Evolutionary conservation across 2,329 filamentous ascomycete species (phyloP).

Genomic region (Venturia effusa): DNA sequence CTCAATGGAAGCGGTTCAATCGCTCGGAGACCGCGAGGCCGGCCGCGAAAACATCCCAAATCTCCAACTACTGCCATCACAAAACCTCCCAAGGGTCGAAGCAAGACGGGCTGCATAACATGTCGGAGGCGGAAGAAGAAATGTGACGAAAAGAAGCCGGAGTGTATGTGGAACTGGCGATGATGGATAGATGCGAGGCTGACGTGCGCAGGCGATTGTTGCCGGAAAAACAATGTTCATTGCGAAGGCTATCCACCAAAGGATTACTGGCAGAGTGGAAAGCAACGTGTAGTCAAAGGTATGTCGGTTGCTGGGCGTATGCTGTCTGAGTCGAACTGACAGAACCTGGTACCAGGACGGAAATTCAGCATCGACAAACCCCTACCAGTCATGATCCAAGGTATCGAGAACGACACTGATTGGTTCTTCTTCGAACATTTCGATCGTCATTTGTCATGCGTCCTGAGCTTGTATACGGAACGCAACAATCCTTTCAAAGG

Average conservation of each 20-base stretch:
- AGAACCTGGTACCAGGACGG: slow-evolving; percentile 21
- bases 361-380: slow-evolving; percentile 26
- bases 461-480: slow-evolving; percentile 73
- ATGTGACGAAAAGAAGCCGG: slow-evolving; percentile 40
- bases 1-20: slow-evolving; percentile 21
- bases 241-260: slow-evolving; percentile 86
- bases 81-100: slow-evolving; percentile 66
- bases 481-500: slow-evolving; percentile 70
- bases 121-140: slow-evolving; percentile 52
- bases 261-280: slow-evolving; percentile 78
- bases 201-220: slow-evolving; percentile 58
- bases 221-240: slow-evolving; percentile 84
- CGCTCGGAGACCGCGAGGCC: slow-evolving; percentile 46
- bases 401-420: slow-evolving; percentile 71
- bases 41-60: slow-evolving; percentile 68
- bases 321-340: slow-evolving; percentile 1
- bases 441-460: slow-evolving; percentile 64
- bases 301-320: neutral
- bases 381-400: slow-evolving; percentile 57
- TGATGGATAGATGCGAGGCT: slow-evolving; percentile 14
- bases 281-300: slow-evolving; percentile 45
- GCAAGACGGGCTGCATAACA: slow-evolving; percentile 48
- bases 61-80: slow-evolving; percentile 46
- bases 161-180: slow-evolving; percentile 23
- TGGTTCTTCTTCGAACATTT: slow-evolving; percentile 77